Evolutionary conservation across 805 yeast genomes (phyloP).

Genomic region (Komagataella populi): DNA sequence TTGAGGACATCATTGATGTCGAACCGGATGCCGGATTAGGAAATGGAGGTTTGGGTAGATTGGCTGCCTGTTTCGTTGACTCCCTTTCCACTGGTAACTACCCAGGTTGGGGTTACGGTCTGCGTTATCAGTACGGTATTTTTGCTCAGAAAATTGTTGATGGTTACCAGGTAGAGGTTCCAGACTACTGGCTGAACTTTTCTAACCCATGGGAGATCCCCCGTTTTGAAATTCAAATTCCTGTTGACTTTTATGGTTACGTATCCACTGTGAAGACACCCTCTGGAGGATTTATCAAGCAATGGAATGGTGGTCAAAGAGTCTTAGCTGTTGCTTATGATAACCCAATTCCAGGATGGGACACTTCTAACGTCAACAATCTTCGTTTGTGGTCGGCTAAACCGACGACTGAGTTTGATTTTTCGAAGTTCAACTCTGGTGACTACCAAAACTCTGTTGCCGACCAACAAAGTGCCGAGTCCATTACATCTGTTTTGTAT

Average conservation of each 20-base stretch:
- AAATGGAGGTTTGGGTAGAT: conserved; percentile 89
- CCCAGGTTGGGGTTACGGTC: conserved; percentile 95
- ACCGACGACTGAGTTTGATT: conserved; percentile 87
- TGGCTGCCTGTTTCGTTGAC: conserved; percentile 91
- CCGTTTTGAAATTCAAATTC: conserved; percentile 75
- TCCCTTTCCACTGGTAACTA: conserved; percentile 75
- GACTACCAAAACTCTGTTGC: conserved; percentile 77
- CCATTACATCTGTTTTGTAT: conserved; percentile 83
- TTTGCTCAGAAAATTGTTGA: conserved; percentile 81
- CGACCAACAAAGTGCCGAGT: conserved; percentile 80
- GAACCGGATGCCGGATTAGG: conserved; percentile 95
- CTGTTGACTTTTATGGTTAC: conserved; percentile 81
- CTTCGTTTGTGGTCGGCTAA: conserved; percentile 82
- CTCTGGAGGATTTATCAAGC: conserved; percentile 42
- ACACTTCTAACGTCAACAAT: conserved; percentile 74
- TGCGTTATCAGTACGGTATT: conserved; percentile 88
- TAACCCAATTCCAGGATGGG: conserved; percentile 86
- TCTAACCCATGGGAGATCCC: conserved; percentile 92
- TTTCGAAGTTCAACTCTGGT: conserved; percentile 81
- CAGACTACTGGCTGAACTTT: conserved; percentile 86
- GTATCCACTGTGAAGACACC: conserved; percentile 43
- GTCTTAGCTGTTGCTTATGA: conserved; percentile 85
- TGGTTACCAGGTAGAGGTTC: conserved; percentile 89
- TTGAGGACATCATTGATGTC: conserved; percentile 73
- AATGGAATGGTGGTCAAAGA: conserved; percentile 83